phyloP scores from a whole-genome alignment of 129 eudicot species.

The Mikania micrantha region DNA sequence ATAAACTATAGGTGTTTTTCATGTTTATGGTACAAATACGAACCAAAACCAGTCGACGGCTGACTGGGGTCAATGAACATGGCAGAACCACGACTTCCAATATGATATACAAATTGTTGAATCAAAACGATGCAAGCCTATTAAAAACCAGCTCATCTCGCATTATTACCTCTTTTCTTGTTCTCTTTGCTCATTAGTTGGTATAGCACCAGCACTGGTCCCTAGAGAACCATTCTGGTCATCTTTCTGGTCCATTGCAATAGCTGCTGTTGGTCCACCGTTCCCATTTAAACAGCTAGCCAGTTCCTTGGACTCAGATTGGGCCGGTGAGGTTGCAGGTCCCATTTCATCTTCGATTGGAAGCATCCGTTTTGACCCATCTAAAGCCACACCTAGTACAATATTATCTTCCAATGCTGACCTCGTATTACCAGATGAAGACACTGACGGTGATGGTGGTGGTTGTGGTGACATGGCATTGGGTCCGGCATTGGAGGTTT shows the following conservation, averaged over 20 bases:
- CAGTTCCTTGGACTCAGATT: conserved; percentile 42
- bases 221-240: conserved; percentile 25
- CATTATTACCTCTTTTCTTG: conserved; percentile 35
- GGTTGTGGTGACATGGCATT: not conserved
- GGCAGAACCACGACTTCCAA: too few relatives aligned
- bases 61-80: too few relatives aligned
- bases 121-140: conserved; percentile 39
- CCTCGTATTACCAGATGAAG: conserved; percentile 21
- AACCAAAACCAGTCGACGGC: too few relatives aligned
- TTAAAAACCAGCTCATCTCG: conserved; percentile 36
- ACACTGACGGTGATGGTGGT: not conserved
- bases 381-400: conserved; percentile 79
- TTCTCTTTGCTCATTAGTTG: conserved; percentile 37
- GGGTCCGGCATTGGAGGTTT: conserved; percentile 2
- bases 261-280: conserved; percentile 23
- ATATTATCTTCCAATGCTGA: conserved; percentile 65
- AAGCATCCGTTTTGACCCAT: conserved; percentile 66
- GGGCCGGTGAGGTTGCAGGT: not conserved
- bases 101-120: conserved; percentile 26
- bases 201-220: conserved; percentile 5
- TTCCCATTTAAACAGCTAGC: conserved; percentile 46
- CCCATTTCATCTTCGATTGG: conserved; percentile 64
- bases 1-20: too few relatives aligned
- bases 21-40: too few relatives aligned
- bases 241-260: conserved; percentile 38